These are phyloP conservation scores for Sabuloglossum arenarium DNA, from an alignment of 495 filamentous ascomycete genomes.

Conservation along the genomic window DNA sequence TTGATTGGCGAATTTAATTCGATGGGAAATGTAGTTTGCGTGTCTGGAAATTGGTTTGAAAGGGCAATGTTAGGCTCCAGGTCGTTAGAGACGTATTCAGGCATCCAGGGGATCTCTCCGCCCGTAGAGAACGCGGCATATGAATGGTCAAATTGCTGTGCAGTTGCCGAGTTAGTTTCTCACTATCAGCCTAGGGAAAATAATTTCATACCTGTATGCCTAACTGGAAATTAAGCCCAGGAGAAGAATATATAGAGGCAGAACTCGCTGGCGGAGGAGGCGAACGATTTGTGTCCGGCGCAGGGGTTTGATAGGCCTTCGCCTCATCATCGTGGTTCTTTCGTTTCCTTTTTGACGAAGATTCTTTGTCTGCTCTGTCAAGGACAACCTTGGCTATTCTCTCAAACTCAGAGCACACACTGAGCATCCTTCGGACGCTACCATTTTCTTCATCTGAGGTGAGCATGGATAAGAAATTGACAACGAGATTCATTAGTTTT, in stretches of 20 bases:
- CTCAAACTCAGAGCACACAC: constrained; percentile 85
- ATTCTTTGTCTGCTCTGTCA: constrained; percentile 73
- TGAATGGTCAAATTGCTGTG: neutral
- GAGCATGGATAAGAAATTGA: constrained; percentile 69
- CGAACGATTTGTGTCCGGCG: neutral
- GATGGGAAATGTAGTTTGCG: neutral
- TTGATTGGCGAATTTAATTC: constrained; percentile 17
- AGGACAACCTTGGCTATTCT: constrained; percentile 83
- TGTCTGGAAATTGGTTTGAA: neutral
- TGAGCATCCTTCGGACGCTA: constrained; percentile 79
- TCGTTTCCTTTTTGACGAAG: constrained; percentile 55
- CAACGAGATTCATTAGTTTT: constrained; percentile 77
- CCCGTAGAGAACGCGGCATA: neutral
- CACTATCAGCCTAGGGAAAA: neutral
- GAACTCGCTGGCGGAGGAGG: neutral
- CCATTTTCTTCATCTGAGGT: constrained; percentile 58
- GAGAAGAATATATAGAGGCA: neutral
- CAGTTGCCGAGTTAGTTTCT: neutral
- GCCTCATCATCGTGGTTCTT: constrained; percentile 37
- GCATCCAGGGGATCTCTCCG: neutral
- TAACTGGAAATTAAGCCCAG: neutral
- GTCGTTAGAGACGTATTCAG: neutral
- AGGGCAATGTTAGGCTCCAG: neutral
- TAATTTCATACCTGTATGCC: neutral
- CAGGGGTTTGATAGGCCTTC: constrained; percentile 9